Conservation (phyloP, 495 filamentous ascomycete species). For the Glutinoglossum americanum region DNA sequence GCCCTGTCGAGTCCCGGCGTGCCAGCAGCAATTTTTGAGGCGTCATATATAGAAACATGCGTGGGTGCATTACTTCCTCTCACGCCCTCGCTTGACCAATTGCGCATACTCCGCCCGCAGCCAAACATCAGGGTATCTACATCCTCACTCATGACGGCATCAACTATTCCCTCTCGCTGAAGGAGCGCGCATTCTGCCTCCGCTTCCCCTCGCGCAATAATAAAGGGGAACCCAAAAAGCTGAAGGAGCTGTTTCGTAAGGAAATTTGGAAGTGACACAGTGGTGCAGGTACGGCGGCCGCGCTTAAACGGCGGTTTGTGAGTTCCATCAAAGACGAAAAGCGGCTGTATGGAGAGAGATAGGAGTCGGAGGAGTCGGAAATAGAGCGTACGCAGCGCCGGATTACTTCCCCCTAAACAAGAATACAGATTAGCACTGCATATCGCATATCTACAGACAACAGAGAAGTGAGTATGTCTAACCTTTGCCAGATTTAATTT, state of each 20-base stretch:
- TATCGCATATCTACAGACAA: no score
- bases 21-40: slow-evolving; percentile 26
- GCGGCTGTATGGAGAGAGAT: slow-evolving; percentile 55
- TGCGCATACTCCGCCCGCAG: slow-evolving; percentile 50
- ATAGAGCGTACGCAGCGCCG: slow-evolving; percentile 79
- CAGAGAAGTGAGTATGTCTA: not conserved
- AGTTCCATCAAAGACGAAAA: slow-evolving; percentile 91
- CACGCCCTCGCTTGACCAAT: slow-evolving; percentile 56
- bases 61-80: slow-evolving; percentile 47
- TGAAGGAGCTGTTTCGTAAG: slow-evolving; percentile 53
- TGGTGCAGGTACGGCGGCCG: slow-evolving; percentile 21
- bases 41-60: slow-evolving; percentile 64
- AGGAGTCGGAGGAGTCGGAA: slow-evolving; percentile 76
- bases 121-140: slow-evolving; percentile 98
- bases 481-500: slow-evolving; percentile 65
- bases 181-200: slow-evolving; percentile 89
- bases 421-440: not conserved
- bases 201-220: slow-evolving; percentile 84
- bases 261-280: slow-evolving; percentile 23
- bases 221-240: slow-evolving; percentile 64
- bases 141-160: slow-evolving; percentile 92
- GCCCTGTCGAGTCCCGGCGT: slow-evolving; percentile 44
- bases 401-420: slow-evolving; percentile 53
- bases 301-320: slow-evolving; percentile 84
- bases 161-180: slow-evolving; percentile 67